These are phyloP conservation scores for Cystobasidium onofrii DNA, from an alignment of 768 basidiomycete genomes.

Conservation along the genomic window DNA sequence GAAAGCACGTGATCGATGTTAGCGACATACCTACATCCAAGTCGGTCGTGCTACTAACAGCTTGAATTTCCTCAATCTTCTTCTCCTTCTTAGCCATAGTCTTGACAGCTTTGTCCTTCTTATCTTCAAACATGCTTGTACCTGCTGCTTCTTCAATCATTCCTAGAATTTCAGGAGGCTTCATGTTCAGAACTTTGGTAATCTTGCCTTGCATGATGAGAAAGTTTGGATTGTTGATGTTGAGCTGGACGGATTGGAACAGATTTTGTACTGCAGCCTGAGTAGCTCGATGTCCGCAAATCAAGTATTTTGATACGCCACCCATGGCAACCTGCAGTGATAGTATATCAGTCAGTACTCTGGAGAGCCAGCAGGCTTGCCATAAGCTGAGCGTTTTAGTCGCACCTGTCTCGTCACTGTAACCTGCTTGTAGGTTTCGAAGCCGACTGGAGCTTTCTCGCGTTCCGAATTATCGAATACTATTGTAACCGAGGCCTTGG, in stretches of 20 bases:
- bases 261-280: constrained; percentile 78
- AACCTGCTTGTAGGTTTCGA: constrained; percentile 72
- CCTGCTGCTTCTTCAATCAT: constrained; percentile 99
- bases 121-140: constrained; percentile 97
- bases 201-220: constrained; percentile 99
- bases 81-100: constrained; percentile 98
- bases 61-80: constrained; percentile 77
- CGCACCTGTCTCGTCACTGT: constrained; percentile 82
- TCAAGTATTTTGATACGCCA: constrained; percentile 83
- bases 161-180: constrained; percentile 89
- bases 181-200: constrained; percentile 98
- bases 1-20: background rate
- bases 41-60: constrained; percentile 44
- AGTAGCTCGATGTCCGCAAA: constrained; percentile 88
- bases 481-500: constrained; percentile 94
- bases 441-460: constrained; percentile 66
- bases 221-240: constrained; percentile 99
- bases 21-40: background rate
- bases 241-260: constrained; percentile 93
- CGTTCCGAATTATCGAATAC: constrained; percentile 96
- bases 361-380: background rate
- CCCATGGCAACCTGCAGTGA: constrained; percentile 60
- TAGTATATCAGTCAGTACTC: background rate
- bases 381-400: constrained; percentile 46
- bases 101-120: constrained; percentile 90